Evolutionary conservation across 164 flowering plant genomes (phyloP).

Genomic region (Aristolochia fimbriata): DNA sequence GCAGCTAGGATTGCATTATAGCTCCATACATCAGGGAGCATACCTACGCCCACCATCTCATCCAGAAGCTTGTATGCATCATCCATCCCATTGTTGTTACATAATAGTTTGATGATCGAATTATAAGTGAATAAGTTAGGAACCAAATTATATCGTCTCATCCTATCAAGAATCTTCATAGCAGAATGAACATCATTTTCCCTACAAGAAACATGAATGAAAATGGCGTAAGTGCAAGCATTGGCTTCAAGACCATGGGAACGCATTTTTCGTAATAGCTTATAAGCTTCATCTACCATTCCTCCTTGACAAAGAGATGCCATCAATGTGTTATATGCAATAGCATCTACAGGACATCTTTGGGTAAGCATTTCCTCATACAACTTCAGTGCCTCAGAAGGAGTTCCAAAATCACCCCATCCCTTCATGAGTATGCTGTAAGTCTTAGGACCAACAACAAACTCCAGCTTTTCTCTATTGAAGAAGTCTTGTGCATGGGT

Average conservation of each 20-base stretch:
- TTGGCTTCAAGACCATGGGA: slow-evolving; percentile 45
- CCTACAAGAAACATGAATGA: slow-evolving; percentile 57
- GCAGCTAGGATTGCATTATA: slow-evolving; percentile 63
- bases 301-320: slow-evolving; percentile 62
- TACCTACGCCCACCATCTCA: slow-evolving; percentile 63
- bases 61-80: slow-evolving; percentile 65
- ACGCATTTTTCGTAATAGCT: slow-evolving; percentile 45
- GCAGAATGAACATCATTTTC: slow-evolving; percentile 55
- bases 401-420: slow-evolving; percentile 51
- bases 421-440: slow-evolving; percentile 73
- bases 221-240: slow-evolving; percentile 59
- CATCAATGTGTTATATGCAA: slow-evolving; percentile 56
- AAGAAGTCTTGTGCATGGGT: slow-evolving; percentile 57
- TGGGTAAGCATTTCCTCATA: slow-evolving; percentile 67
- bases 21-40: slow-evolving; percentile 62
- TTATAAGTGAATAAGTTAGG: slow-evolving; percentile 72
- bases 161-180: slow-evolving; percentile 57
- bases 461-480: slow-evolving; percentile 38
- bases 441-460: slow-evolving; percentile 33
- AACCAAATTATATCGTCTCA: slow-evolving; percentile 50
- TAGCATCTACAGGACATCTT: slow-evolving; percentile 41
- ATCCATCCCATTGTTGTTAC: slow-evolving; percentile 44
- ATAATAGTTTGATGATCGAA: slow-evolving; percentile 49
- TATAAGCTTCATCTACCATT: slow-evolving; percentile 50
- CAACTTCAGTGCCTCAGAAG: slow-evolving; percentile 27